These are phyloP conservation scores for Zea luxurians DNA, from an alignment of 176 grass and related monocot species.

Conservation along the genomic window DNA sequence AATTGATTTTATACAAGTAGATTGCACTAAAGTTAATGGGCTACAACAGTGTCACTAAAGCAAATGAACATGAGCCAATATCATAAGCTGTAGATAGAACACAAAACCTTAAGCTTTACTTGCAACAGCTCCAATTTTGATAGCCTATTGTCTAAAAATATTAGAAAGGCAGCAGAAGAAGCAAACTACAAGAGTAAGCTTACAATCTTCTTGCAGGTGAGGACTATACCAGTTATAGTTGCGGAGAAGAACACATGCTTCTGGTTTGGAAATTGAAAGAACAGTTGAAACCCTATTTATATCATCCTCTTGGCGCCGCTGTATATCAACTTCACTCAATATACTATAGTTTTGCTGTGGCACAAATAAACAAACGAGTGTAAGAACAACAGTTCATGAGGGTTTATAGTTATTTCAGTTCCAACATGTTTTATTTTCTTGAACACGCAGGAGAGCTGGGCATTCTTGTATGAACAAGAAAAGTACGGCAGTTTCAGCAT, in stretches of 20 bases:
- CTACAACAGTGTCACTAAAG: slow-evolving; percentile 15
- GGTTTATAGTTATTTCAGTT: slow-evolving; percentile 21
- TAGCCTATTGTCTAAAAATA: not conserved
- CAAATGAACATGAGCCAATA: too few relatives aligned
- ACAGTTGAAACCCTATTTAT: slow-evolving; percentile 97
- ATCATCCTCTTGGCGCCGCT: slow-evolving; percentile 79
- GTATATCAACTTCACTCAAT: slow-evolving; percentile 83
- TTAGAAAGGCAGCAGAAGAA: not conserved
- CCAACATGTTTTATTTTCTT: not conserved
- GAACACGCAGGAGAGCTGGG: not conserved
- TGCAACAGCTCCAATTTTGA: slow-evolving; percentile 15
- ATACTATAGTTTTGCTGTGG: slow-evolving; percentile 88
- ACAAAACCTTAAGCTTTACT: not conserved
- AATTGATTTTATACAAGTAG: slow-evolving; percentile 16
- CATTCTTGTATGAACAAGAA: not conserved
- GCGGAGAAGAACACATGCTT: slow-evolving; percentile 89
- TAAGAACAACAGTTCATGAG: slow-evolving; percentile 25
- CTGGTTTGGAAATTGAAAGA: slow-evolving; percentile 79
- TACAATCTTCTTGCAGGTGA: not conserved
- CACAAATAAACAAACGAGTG: slow-evolving; percentile 34
- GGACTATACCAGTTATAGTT: slow-evolving; percentile 72
- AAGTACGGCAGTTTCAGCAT: not conserved
- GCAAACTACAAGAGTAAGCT: slow-evolving; percentile 1
- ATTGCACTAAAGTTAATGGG: not conserved
- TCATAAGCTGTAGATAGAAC: not conserved